Conservation (phyloP, 2,329 filamentous ascomycete genomes). For the Pseudogymnoascus sp. region DNA sequence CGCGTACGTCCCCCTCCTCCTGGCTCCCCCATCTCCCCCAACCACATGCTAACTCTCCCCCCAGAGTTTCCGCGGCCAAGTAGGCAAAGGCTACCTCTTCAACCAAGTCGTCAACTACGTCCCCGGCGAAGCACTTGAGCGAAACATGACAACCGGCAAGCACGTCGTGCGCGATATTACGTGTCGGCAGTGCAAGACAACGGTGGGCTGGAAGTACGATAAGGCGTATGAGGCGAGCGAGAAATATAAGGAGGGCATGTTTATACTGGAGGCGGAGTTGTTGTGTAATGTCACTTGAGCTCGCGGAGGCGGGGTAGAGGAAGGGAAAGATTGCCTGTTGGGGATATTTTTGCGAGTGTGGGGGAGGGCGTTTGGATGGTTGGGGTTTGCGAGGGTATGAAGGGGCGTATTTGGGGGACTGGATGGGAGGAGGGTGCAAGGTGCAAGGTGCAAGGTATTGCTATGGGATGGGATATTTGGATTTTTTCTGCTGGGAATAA, state of each 20-base stretch:
- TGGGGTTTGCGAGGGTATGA: background rate
- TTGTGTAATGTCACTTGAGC: slow-evolving; percentile 63
- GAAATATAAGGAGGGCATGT: slow-evolving; percentile 99
- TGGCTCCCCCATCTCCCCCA: slow-evolving; percentile 11
- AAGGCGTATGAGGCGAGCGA: slow-evolving; percentile 87
- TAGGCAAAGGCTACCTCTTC: slow-evolving; percentile 97
- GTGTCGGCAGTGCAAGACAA: slow-evolving; percentile 84
- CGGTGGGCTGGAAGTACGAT: slow-evolving; percentile 98
- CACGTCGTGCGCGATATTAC: slow-evolving; percentile 91
- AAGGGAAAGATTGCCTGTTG: background rate
- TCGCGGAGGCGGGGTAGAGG: background rate
- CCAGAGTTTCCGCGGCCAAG: slow-evolving; percentile 95
- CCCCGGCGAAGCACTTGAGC: slow-evolving; percentile 76
- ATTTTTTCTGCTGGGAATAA: background rate
- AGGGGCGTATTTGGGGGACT: background rate
- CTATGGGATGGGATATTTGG: background rate
- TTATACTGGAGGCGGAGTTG: slow-evolving; percentile 87
- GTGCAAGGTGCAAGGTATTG: background rate
- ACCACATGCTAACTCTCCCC: slow-evolving; percentile 8
- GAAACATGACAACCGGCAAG: slow-evolving; percentile 94
- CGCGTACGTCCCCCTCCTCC: slow-evolving; percentile 55
- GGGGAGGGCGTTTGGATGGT: background rate
- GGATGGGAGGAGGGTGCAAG: background rate
- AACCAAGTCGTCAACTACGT: slow-evolving; percentile 87
- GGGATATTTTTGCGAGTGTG: background rate